A percentile compares a stretch with the other conserved stretches of the same genome.
Evolutionary conservation across 306 rosid species (phyloP).

Genomic region (Dalbergia oliveri): DNA sequence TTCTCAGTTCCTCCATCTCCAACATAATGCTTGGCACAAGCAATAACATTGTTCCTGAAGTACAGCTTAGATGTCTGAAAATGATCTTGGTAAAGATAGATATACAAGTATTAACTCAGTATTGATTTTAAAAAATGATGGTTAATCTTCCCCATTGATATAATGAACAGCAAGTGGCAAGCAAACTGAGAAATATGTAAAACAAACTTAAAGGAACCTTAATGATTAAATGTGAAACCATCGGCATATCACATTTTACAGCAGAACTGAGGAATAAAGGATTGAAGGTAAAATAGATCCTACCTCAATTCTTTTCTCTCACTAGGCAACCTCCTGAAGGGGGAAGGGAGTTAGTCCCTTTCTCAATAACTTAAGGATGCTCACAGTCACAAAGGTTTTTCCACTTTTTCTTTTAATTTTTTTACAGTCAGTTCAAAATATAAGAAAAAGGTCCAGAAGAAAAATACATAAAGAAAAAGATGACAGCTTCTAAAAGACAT

Average conservation of each 20-base stretch:
- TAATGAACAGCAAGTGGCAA: neutral
- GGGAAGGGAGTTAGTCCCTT: too few species aligned
- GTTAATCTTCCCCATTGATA: neutral
- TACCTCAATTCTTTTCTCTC: neutral
- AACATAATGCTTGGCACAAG: constrained; percentile 91
- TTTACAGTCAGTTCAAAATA: neutral
- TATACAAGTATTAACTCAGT: neutral
- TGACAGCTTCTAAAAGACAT: neutral
- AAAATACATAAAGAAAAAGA: neutral
- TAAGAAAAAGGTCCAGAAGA: neutral
- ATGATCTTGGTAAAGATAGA: neutral
- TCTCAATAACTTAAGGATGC: neutral
- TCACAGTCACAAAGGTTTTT: neutral
- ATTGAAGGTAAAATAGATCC: neutral
- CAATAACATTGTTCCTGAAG: constrained; percentile 72
- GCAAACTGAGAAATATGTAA: constrained; percentile 19
- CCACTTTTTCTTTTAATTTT: neutral
- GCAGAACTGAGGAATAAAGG: neutral
- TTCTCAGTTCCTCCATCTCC: constrained; percentile 86
- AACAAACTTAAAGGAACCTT: neutral
- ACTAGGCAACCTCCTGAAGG: too few species aligned
- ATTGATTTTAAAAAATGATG: neutral
- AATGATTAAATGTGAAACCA: neutral
- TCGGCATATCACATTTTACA: neutral
- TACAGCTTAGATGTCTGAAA: constrained; percentile 16